phyloP scores from a whole-genome alignment of 2,329 filamentous ascomycete genomes.

The Cucurbitaria berberidis region DNA sequence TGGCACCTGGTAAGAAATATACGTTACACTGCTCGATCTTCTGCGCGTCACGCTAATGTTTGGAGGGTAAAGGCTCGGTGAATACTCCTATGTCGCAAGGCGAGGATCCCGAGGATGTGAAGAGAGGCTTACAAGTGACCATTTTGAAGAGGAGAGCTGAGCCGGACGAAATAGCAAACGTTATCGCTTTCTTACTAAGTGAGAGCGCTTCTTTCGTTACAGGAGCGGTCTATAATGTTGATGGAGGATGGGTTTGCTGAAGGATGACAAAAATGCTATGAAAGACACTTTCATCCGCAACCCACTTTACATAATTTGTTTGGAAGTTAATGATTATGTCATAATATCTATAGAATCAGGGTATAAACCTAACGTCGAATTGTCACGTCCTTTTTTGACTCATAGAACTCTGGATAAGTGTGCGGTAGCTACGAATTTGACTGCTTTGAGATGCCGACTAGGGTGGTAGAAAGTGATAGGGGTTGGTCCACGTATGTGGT shows the following conservation, averaged over 20 bases:
- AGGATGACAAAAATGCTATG: too few relatives aligned
- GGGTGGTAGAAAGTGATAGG: too few relatives aligned
- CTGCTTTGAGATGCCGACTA: too few relatives aligned
- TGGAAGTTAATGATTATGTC: too few relatives aligned
- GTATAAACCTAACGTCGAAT: too few relatives aligned
- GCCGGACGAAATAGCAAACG: constrained; percentile 20
- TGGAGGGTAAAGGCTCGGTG: constrained; percentile 13
- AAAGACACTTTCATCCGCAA: too few relatives aligned
- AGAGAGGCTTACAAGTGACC: constrained; percentile 19
- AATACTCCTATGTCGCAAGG: constrained; percentile 27
- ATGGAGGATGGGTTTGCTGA: constrained; percentile 22
- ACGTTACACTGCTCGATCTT: neutral
- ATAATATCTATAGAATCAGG: too few relatives aligned
- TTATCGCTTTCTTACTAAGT: constrained; percentile 24
- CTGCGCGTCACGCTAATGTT: neutral
- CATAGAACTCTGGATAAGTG: too few relatives aligned
- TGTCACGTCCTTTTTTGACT: too few relatives aligned
- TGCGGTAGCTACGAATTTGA: too few relatives aligned
- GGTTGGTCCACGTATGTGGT: too few relatives aligned
- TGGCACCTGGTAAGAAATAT: constrained; percentile 22
- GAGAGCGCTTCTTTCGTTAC: constrained; percentile 18
- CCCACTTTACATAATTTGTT: too few relatives aligned
- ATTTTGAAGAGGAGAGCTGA: constrained; percentile 22
- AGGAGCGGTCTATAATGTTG: constrained; percentile 17
- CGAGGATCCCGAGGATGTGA: constrained; percentile 20